These are phyloP conservation scores for Mycena belliarum DNA, from an alignment of 768 basidiomycete genomes.

Conservation along the genomic window DNA sequence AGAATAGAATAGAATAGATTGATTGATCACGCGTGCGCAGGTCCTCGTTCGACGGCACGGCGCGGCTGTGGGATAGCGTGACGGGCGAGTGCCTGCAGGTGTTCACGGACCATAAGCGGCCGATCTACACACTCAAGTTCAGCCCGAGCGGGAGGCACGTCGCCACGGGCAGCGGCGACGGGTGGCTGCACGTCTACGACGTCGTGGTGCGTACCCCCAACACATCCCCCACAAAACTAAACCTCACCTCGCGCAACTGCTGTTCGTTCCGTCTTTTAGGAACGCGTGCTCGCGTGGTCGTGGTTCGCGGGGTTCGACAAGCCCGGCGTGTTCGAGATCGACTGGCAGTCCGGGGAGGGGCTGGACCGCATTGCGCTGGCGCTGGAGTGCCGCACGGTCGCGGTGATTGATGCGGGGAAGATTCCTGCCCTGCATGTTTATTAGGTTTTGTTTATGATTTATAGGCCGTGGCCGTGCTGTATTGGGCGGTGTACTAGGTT, in stretches of 20 bases:
- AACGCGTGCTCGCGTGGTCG: constrained; percentile 58
- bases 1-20: not conserved
- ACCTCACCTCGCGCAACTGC: constrained; percentile 10
- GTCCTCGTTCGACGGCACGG: constrained; percentile 78
- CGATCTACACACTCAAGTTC: constrained; percentile 75
- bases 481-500: not conserved
- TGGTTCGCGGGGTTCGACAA: constrained; percentile 62
- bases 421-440: constrained; percentile 36
- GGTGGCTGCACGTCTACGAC: constrained; percentile 71
- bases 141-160: constrained; percentile 73
- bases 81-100: constrained; percentile 74
- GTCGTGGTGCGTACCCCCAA: constrained; percentile 47
- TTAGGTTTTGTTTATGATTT: not conserved
- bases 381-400: constrained; percentile 67
- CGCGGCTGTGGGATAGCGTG: constrained; percentile 80
- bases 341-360: constrained; percentile 60
- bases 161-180: constrained; percentile 80
- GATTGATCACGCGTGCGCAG: constrained; percentile 36
- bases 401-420: constrained; percentile 60
- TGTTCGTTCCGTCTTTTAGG: constrained; percentile 30
- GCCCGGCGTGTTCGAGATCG: constrained; percentile 74
- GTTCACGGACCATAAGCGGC: constrained; percentile 69
- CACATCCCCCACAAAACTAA: not conserved
- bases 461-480: not conserved
- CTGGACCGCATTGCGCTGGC: constrained; percentile 69